A percentile compares a stretch with the other conserved stretches of the same genome.
phyloP scores from a whole-genome alignment of 257 asterid species.

The Penstemon eatonii region DNA sequence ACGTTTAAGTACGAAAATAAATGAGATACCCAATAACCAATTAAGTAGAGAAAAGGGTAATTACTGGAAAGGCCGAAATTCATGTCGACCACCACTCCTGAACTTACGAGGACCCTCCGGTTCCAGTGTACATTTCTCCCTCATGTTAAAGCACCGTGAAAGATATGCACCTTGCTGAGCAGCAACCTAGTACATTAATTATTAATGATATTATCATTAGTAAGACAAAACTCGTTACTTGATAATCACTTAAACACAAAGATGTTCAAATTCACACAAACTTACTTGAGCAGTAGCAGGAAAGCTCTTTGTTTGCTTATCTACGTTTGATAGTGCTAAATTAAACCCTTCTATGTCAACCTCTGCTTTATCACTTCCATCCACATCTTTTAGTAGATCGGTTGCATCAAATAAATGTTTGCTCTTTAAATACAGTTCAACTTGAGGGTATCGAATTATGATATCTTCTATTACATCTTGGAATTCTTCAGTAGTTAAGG shows the following conservation, averaged over 20 bases:
- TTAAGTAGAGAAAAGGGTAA: neutral
- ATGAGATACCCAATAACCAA: neutral
- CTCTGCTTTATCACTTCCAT: conserved; percentile 60
- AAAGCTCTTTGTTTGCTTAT: conserved; percentile 79
- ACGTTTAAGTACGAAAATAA: neutral
- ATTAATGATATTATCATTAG: neutral
- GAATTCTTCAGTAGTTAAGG: conserved; percentile 72
- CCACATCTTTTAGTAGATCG: conserved; percentile 61
- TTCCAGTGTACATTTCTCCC: conserved; percentile 44
- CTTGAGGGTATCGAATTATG: conserved; percentile 82
- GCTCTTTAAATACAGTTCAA: conserved; percentile 73
- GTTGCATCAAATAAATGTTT: conserved; percentile 48
- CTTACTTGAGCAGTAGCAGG: conserved; percentile 98
- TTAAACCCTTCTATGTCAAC: conserved; percentile 80
- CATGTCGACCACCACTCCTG: conserved; percentile 81
- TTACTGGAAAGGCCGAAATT: conserved; percentile 81
- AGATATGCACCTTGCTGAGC: conserved; percentile 98
- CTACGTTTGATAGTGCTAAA: conserved; percentile 65
- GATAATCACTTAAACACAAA: neutral
- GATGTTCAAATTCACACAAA: neutral
- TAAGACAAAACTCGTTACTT: conserved; percentile 1
- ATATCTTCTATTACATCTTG: conserved; percentile 89
- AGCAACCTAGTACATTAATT: conserved; percentile 60
- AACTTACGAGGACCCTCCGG: conserved; percentile 98
- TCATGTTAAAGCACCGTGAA: conserved; percentile 73